A percentile compares a stretch with the other conserved stretches of the same genome.
These are phyloP conservation scores for Pseudogymnoascus sp. DNA, from an alignment of 2,329 filamentous ascomycete species.

Conservation along the genomic window DNA sequence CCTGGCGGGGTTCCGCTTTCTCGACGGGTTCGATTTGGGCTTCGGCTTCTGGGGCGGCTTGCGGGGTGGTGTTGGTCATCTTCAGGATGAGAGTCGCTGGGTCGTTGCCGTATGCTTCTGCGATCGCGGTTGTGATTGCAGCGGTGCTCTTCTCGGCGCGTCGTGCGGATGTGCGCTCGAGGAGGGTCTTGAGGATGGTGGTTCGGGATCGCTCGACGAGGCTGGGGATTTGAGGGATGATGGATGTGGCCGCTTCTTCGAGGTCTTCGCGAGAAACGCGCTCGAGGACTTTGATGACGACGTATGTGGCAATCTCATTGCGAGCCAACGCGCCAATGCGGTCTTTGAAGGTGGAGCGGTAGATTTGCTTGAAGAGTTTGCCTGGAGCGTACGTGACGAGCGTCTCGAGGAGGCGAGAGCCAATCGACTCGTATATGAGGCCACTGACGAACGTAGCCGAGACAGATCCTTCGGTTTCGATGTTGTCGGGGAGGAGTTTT, in stretches of 20 bases:
- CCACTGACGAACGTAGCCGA: slow-evolving; percentile 75
- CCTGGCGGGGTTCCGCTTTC: slow-evolving; percentile 24
- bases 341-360: slow-evolving; percentile 69
- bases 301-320: slow-evolving; percentile 85
- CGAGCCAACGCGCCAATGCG: slow-evolving; percentile 73
- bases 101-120: slow-evolving; percentile 46
- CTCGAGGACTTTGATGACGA: slow-evolving; percentile 73
- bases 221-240: slow-evolving; percentile 62
- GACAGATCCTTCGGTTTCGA: slow-evolving; percentile 62
- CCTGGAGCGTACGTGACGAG: slow-evolving; percentile 74
- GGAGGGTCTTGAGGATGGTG: slow-evolving; percentile 69
- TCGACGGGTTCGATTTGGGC: slow-evolving; percentile 21
- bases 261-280: slow-evolving; percentile 83
- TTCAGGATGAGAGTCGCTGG: slow-evolving; percentile 43
- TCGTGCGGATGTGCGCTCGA: slow-evolving; percentile 72
- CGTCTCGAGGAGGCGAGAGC: slow-evolving; percentile 81
- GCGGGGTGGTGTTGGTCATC: slow-evolving; percentile 46
- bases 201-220: slow-evolving; percentile 69
- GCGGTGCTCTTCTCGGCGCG: slow-evolving; percentile 40
- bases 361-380: slow-evolving; percentile 84
- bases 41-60: slow-evolving; percentile 37
- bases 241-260: slow-evolving; percentile 59
- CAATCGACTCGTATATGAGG: slow-evolving; percentile 82
- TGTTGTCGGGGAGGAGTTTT: slow-evolving; percentile 70
- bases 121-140: slow-evolving; percentile 45